phyloP scores from a whole-genome alignment of 2,329 filamentous ascomycete genomes.

The Parasarocladium wereldwijsianum region DNA sequence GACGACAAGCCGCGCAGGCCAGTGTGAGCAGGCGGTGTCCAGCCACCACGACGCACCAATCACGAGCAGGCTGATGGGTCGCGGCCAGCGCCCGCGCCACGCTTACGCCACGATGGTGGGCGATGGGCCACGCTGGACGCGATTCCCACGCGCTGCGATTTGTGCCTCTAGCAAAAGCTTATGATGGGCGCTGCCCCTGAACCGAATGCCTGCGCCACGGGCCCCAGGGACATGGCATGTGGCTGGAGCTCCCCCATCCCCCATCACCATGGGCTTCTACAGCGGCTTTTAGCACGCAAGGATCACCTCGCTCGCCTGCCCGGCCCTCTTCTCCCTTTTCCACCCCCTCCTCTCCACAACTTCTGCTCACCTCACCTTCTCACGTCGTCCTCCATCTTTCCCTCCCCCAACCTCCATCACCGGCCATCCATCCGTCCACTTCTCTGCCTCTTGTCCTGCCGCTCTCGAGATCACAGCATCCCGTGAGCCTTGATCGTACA shows the following conservation, averaged over 20 bases:
- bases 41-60: conserved; percentile 20
- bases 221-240: too few relatives aligned
- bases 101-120: conserved; percentile 6
- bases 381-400: conserved; percentile 15
- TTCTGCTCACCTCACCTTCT: conserved; percentile 4
- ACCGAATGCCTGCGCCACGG: too few relatives aligned
- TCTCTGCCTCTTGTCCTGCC: conserved; percentile 18
- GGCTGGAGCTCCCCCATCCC: neutral
- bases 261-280: neutral
- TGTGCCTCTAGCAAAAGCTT: too few relatives aligned
- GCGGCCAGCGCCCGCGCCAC: too few relatives aligned
- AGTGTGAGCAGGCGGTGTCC: conserved; percentile 7
- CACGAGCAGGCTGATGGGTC: conserved; percentile 16
- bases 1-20: too few relatives aligned
- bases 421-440: conserved; percentile 16
- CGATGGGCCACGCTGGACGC: too few relatives aligned
- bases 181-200: too few relatives aligned
- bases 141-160: too few relatives aligned
- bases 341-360: neutral
- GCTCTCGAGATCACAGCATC: conserved; percentile 10
- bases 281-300: too few relatives aligned
- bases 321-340: conserved; percentile 7
- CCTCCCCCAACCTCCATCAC: conserved; percentile 11
- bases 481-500: conserved; percentile 9
- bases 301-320: conserved; percentile 1